A percentile compares a stretch with the other conserved stretches of the same genome.
phyloP scores from a whole-genome alignment of 768 basidiomycete genomes.

The Tylopilus sp. region DNA sequence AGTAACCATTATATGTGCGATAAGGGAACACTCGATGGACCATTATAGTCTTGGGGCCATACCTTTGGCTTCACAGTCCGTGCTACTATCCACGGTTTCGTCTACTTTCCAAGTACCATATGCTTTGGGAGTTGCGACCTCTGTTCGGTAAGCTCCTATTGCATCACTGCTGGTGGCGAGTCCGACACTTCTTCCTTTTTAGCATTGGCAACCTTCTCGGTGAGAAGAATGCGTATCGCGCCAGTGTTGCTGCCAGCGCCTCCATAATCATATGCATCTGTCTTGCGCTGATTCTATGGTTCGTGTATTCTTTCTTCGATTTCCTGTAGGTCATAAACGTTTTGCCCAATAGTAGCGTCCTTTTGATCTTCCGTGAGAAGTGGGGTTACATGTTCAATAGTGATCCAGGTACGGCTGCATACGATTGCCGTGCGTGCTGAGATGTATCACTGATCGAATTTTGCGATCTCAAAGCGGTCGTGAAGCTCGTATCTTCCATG shows the following conservation, averaged over 20 bases:
- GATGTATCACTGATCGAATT: background rate
- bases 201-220: constrained; percentile 90
- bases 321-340: background rate
- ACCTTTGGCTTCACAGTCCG: constrained; percentile 83
- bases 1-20: constrained; percentile 10
- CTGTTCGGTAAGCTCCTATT: constrained; percentile 61
- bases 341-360: constrained; percentile 39
- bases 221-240: constrained; percentile 68
- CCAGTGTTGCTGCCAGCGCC: constrained; percentile 63
- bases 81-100: constrained; percentile 71
- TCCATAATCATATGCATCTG: constrained; percentile 61
- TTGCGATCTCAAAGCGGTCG: constrained; percentile 17
- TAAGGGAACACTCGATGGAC: constrained; percentile 13
- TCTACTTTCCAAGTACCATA: constrained; percentile 82
- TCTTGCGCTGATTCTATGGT: constrained; percentile 64
- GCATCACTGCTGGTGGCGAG: background rate
- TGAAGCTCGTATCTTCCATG: constrained; percentile 50
- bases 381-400: constrained; percentile 80
- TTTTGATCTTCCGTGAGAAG: constrained; percentile 54
- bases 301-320: constrained; percentile 1
- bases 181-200: constrained; percentile 1
- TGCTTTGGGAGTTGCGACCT: constrained; percentile 74
- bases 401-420: constrained; percentile 43
- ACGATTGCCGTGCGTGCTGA: background rate
- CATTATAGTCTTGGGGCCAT: constrained; percentile 67